Conservation (phyloP, 1,139 yeast genomes). For the Yamadazyma sp. region DNA sequence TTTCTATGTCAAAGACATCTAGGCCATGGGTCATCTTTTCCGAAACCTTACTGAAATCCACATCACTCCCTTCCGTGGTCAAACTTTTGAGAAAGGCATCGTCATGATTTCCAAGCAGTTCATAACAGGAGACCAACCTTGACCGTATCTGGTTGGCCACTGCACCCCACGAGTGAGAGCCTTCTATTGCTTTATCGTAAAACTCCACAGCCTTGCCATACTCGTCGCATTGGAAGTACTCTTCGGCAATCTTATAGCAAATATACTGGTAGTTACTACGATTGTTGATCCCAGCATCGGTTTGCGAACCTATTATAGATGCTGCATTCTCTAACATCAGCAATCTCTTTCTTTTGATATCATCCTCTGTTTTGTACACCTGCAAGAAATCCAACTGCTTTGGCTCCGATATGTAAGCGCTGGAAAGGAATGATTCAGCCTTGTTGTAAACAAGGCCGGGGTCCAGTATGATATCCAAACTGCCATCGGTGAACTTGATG, state of each 20-base stretch:
- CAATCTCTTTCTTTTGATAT: conserved; percentile 7
- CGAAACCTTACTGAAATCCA: neutral
- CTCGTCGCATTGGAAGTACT: conserved; percentile 23
- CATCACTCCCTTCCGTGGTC: neutral
- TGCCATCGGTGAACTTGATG: conserved; percentile 29
- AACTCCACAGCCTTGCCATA: conserved; percentile 37
- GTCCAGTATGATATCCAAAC: conserved; percentile 26
- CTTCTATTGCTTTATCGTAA: conserved; percentile 21
- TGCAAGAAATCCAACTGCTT: conserved; percentile 14
- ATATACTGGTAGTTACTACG: conserved; percentile 23
- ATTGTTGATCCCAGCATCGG: neutral
- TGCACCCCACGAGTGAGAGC: conserved; percentile 6
- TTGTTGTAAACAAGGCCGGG: conserved; percentile 31
- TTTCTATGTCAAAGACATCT: conserved; percentile 8
- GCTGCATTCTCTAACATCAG: conserved; percentile 14
- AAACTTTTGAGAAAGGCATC: conserved; percentile 1
- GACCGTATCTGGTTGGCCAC: conserved; percentile 4
- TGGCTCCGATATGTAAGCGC: neutral
- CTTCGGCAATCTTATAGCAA: conserved; percentile 52
- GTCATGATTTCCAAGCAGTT: conserved; percentile 4
- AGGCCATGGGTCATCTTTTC: neutral
- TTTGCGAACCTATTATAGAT: neutral
- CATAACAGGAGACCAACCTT: conserved; percentile 9
- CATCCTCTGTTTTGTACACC: neutral
- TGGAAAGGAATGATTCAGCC: conserved; percentile 17